Evolutionary conservation across 768 basidiomycete species (phyloP).

Genomic region (Tylopilus balloui): DNA sequence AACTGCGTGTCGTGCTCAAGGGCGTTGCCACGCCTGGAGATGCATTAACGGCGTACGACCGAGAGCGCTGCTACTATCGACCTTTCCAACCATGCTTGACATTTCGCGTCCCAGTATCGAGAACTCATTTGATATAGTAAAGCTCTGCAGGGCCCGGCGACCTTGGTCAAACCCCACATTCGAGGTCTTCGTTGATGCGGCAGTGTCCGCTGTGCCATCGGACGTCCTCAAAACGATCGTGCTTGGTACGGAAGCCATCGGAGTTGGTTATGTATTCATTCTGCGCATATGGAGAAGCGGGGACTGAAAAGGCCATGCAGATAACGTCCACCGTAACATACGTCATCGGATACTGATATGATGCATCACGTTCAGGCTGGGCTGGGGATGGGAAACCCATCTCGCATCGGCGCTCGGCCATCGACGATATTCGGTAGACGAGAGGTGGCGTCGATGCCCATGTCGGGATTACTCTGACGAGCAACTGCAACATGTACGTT

Average conservation of each 20-base stretch:
- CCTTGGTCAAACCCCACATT: constrained; percentile 74
- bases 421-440: constrained; percentile 86
- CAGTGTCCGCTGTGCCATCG: constrained; percentile 78
- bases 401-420: constrained; percentile 72
- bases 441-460: constrained; percentile 37
- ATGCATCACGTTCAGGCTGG: constrained; percentile 57
- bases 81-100: constrained; percentile 71
- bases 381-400: constrained; percentile 91
- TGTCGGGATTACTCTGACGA: constrained; percentile 25
- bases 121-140: constrained; percentile 76
- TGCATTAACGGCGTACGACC: constrained; percentile 77
- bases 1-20: constrained; percentile 84
- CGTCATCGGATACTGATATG: constrained; percentile 47
- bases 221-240: constrained; percentile 84
- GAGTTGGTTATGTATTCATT: constrained; percentile 83
- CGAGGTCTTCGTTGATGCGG: constrained; percentile 84
- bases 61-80: constrained; percentile 65
- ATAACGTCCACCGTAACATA: constrained; percentile 48
- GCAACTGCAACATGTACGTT: constrained; percentile 33
- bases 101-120: constrained; percentile 85
- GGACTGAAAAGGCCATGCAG: constrained; percentile 78
- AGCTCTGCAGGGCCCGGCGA: constrained; percentile 60
- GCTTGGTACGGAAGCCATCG: no score
- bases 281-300: constrained; percentile 80
- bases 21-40: constrained; percentile 82